These are phyloP conservation scores for Pseudogymnoascus sp. DNA, from an alignment of 2,329 filamentous ascomycete species.

Conservation along the genomic window DNA sequence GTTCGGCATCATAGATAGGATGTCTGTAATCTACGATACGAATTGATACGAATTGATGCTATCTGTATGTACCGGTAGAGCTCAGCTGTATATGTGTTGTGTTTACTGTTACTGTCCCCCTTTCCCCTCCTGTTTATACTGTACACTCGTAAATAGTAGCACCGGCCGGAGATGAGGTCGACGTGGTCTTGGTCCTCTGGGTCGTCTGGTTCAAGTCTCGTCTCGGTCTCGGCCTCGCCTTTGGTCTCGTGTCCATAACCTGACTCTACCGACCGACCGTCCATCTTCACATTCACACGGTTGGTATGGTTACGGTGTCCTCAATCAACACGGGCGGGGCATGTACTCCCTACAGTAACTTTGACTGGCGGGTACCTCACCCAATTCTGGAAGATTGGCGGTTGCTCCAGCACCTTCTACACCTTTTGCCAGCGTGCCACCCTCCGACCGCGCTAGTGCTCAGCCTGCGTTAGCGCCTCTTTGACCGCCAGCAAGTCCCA, in stretches of 20 bases:
- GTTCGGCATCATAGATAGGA: background rate
- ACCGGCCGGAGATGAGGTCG: background rate
- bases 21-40: background rate
- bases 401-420: constrained; percentile 8
- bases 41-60: background rate
- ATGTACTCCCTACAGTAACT: constrained; percentile 8
- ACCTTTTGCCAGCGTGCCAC: constrained; percentile 7
- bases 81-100: background rate
- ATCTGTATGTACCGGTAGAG: background rate
- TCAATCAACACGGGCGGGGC: background rate
- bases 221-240: background rate
- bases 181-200: background rate
- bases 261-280: background rate
- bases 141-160: background rate
- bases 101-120: background rate
- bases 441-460: background rate
- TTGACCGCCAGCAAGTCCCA: constrained; percentile 2
- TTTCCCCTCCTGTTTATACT: background rate
- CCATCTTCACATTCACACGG: background rate
- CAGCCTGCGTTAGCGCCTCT: constrained; percentile 3
- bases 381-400: constrained; percentile 3
- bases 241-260: background rate
- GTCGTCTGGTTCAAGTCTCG: background rate
- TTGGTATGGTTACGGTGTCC: background rate
- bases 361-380: constrained; percentile 5